phyloP scores from a whole-genome alignment of 2,329 filamentous ascomycete species.

The Epichloe scottii region DNA sequence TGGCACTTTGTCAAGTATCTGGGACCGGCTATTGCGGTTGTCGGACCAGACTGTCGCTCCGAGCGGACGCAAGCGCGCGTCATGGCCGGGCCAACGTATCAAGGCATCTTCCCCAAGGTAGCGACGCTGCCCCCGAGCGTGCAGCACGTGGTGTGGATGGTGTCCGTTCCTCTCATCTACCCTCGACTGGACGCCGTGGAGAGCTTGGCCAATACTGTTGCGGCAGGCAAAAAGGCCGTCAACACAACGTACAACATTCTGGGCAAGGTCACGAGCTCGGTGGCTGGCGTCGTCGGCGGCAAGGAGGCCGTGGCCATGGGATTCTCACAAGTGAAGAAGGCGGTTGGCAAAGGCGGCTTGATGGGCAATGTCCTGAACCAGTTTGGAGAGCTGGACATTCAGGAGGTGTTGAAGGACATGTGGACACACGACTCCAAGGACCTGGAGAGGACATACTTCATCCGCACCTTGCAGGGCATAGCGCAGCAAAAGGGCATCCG shows the following conservation, averaged over 20 bases:
- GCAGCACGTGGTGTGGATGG: constrained; percentile 94
- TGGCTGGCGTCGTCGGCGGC: constrained; percentile 88
- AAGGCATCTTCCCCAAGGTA: constrained; percentile 92
- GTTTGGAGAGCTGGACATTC: constrained; percentile 89
- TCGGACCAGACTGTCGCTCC: constrained; percentile 83
- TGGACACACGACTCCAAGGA: constrained; percentile 99
- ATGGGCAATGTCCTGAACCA: constrained; percentile 95
- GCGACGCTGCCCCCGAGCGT: constrained; percentile 82
- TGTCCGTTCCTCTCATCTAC: constrained; percentile 83
- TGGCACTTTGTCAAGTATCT: constrained; percentile 99
- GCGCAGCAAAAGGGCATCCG: constrained; percentile 88
- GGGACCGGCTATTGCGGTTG: constrained; percentile 77
- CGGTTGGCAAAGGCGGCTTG: constrained; percentile 84
- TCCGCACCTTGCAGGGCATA: constrained; percentile 90
- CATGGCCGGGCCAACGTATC: constrained; percentile 91
- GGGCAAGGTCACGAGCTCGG: constrained; percentile 87
- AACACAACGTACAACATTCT: constrained; percentile 94
- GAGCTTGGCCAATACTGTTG: constrained; percentile 78
- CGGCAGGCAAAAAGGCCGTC: constrained; percentile 90
- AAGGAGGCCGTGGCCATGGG: constrained; percentile 87
- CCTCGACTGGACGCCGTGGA: constrained; percentile 86
- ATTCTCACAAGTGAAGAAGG: constrained; percentile 91
- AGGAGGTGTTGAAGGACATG: constrained; percentile 88
- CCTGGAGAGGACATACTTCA: constrained; percentile 89
- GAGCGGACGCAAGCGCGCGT: constrained; percentile 85